A percentile compares a stretch with the other conserved stretches of the same genome.
These are phyloP conservation scores for Leccinum uliginosum DNA, from an alignment of 768 basidiomycete genomes.

Conservation along the genomic window DNA sequence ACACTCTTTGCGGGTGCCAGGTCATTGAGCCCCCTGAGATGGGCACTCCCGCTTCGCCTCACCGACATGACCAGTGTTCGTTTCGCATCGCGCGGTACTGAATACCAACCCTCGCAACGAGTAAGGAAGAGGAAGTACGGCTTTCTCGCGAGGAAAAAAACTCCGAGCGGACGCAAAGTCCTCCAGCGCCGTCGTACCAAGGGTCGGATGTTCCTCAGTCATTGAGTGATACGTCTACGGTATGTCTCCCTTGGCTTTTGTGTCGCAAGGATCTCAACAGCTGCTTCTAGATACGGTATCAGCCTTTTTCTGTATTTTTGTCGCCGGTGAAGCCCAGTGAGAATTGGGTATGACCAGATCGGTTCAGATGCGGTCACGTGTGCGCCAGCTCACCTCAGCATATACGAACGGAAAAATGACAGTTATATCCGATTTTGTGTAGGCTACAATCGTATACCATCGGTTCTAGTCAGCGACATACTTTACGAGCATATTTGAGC, in stretches of 20 bases:
- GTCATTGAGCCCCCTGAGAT: slow-evolving; percentile 15
- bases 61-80: slow-evolving; percentile 35
- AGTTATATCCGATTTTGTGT: too few species aligned
- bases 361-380: too few species aligned
- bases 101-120: slow-evolving; percentile 95
- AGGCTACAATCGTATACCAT: too few species aligned
- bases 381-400: too few species aligned
- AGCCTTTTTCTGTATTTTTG: not conserved
- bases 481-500: too few species aligned
- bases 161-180: slow-evolving; percentile 65
- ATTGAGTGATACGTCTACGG: slow-evolving; percentile 42
- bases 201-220: slow-evolving; percentile 75
- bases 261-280: not conserved
- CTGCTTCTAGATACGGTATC: not conserved
- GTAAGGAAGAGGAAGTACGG: slow-evolving; percentile 92
- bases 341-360: too few species aligned
- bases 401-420: too few species aligned
- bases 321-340: too few species aligned
- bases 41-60: slow-evolving; percentile 19
- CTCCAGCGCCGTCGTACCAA: slow-evolving; percentile 66
- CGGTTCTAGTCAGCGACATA: too few species aligned
- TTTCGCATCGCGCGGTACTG: slow-evolving; percentile 69
- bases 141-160: slow-evolving; percentile 74
- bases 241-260: slow-evolving; percentile 4
- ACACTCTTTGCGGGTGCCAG: slow-evolving; percentile 8